Percentiles rank a stretch among this genome's conserved stretches.
phyloP scores from a whole-genome alignment of 441 rosid genomes.

The Croton laevigatus region DNA sequence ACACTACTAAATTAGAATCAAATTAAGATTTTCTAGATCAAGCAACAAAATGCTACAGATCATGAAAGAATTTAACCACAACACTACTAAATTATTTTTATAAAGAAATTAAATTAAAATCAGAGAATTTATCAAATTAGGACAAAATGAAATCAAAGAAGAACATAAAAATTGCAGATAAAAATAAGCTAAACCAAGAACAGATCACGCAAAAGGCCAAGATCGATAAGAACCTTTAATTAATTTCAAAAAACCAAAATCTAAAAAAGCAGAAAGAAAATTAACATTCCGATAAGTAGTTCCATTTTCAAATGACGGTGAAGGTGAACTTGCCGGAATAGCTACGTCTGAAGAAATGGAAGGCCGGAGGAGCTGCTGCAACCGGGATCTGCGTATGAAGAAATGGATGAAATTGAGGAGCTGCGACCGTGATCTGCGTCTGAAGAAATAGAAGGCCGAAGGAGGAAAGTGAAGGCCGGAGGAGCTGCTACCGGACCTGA shows the following conservation, averaged over 20 bases:
- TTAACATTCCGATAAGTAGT: conserved; percentile 91
- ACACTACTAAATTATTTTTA: not conserved
- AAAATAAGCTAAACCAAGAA: not conserved
- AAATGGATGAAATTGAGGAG: too few species aligned
- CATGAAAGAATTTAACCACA: conserved; percentile 1
- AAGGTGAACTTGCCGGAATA: too few species aligned
- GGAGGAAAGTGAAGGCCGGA: too few species aligned
- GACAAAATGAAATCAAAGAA: not conserved
- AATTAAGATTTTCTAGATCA: not conserved
- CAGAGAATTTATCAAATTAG: not conserved
- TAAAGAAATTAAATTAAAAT: not conserved
- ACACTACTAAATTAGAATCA: too few species aligned
- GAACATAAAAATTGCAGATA: not conserved
- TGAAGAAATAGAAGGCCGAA: too few species aligned
- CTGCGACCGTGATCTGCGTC: too few species aligned
- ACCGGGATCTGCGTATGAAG: too few species aligned
- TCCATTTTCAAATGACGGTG: too few species aligned
- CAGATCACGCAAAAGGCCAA: conserved; percentile 8
- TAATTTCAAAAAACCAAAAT: not conserved
- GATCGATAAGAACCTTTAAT: not conserved
- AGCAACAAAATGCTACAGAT: not conserved
- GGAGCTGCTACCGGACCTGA: too few species aligned
- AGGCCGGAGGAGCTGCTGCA: too few species aligned
- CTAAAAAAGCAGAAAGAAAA: not conserved
- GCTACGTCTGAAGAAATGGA: too few species aligned